phyloP scores from a whole-genome alignment of 176 grass and related monocot species.

The Canna indica region DNA sequence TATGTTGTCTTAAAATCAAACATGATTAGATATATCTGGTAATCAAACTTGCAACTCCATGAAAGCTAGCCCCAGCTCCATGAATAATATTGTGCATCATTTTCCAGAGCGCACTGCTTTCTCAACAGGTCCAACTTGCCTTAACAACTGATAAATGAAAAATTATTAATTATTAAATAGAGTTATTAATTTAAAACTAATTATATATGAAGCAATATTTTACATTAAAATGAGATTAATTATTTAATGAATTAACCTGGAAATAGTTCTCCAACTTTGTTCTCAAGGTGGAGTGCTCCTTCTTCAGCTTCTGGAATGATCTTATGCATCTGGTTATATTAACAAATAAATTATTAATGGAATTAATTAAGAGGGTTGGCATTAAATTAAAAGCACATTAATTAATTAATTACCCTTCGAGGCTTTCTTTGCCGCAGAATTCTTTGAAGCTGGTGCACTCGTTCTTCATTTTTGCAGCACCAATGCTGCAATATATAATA shows the following conservation, averaged over 20 bases:
- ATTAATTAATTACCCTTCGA: constrained; percentile 45
- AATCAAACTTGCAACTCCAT: not conserved
- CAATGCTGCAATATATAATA: not conserved
- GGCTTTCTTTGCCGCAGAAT: constrained; percentile 53
- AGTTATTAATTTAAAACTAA: not conserved
- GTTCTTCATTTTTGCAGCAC: constrained; percentile 73
- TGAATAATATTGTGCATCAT: not conserved
- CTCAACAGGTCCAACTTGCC: constrained; percentile 60
- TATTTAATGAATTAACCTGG: too few relatives aligned
- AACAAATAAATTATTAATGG: not conserved
- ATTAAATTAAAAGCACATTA: not conserved
- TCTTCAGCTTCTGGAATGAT: constrained; percentile 83
- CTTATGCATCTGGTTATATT: constrained; percentile 53
- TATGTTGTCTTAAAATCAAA: too few relatives aligned
- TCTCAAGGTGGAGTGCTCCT: constrained; percentile 61
- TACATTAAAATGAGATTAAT: constrained; percentile 1
- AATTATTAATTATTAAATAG: not conserved
- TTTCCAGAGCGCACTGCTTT: constrained; percentile 38
- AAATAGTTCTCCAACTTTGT: constrained; percentile 95
- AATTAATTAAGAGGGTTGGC: not conserved
- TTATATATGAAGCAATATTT: not conserved
- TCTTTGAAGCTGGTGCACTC: constrained; percentile 75
- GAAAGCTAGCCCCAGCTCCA: too few relatives aligned
- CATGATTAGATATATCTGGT: too few relatives aligned
- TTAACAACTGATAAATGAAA: constrained; percentile 36